A percentile compares a stretch with the other conserved stretches of the same genome.
Evolutionary conservation across 768 basidiomycete species (phyloP).

Genomic region (Calocybe indica): DNA sequence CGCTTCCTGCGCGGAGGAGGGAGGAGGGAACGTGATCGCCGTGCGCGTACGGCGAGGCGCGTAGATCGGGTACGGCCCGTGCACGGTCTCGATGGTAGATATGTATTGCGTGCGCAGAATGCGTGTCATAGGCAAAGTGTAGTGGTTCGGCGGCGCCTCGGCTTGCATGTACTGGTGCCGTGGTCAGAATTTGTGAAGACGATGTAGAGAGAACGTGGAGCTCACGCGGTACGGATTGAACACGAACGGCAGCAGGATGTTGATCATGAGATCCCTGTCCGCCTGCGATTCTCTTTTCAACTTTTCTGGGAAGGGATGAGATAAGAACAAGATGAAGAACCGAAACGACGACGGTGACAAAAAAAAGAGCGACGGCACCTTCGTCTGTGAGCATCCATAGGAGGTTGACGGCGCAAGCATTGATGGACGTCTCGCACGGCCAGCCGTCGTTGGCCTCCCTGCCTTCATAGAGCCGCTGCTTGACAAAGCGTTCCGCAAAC

Average conservation of each 20-base stretch:
- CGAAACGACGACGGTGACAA: constrained; percentile 2
- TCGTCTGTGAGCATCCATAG: constrained; percentile 55
- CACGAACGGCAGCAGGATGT: constrained; percentile 36
- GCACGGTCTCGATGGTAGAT: constrained; percentile 24
- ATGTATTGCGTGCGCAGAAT: constrained; percentile 8
- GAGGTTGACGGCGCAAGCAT: constrained; percentile 55
- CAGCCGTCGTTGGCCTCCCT: constrained; percentile 37
- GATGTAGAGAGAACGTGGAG: constrained; percentile 4
- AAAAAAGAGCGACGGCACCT: constrained; percentile 21
- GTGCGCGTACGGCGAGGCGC: constrained; percentile 18
- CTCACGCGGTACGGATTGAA: constrained; percentile 45
- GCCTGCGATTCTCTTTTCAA: constrained; percentile 21
- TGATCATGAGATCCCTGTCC: constrained; percentile 22
- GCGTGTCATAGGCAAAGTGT: constrained; percentile 40
- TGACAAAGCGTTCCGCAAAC: constrained; percentile 41
- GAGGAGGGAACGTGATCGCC: too few relatives aligned
- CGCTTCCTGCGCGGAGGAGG: too few relatives aligned
- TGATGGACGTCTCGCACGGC: constrained; percentile 45
- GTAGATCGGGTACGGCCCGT: constrained; percentile 46
- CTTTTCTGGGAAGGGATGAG: constrained; percentile 13
- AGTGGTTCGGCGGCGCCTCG: constrained; percentile 59
- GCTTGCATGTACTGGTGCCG: constrained; percentile 44
- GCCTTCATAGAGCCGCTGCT: constrained; percentile 38
- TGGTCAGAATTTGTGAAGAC: neutral
- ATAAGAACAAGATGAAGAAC: too few relatives aligned